Conservation (phyloP, 768 basidiomycete species). For the Rhodotorula toruloides region DNA sequence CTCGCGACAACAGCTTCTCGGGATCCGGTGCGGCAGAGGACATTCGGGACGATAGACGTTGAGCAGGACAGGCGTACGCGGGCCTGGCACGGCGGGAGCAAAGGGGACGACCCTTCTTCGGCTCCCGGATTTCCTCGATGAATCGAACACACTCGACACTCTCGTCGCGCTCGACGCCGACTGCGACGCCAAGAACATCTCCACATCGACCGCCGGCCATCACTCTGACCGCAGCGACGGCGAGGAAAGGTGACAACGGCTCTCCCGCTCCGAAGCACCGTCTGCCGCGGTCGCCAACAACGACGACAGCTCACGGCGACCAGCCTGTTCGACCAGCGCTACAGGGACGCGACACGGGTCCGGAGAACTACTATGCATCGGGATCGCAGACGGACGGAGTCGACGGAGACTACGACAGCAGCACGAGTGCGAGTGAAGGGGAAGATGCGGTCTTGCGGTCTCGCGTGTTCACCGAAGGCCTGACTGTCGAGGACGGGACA, state of each 20-base stretch:
- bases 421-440: conserved; percentile 10
- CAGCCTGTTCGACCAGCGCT: neutral
- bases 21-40: no score
- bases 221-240: neutral
- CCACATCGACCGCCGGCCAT: neutral
- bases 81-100: no score
- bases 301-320: neutral
- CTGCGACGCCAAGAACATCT: neutral
- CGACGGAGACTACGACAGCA: conserved; percentile 4
- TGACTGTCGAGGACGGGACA: neutral
- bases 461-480: neutral
- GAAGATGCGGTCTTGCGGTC: neutral
- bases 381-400: conserved; percentile 19
- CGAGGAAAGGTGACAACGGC: no score
- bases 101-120: no score
- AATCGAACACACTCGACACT: no score
- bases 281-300: no score
- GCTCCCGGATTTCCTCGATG: no score
- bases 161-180: conserved; percentile 4
- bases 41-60: no score
- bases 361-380: conserved; percentile 32
- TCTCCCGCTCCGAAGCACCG: neutral
- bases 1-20: no score
- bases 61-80: no score
- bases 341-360: neutral